Evolutionary conservation across 805 yeast species (phyloP), one percentile per base, ranked within the genome.

Genomic region (Ogataea wickerhamii): DNA sequence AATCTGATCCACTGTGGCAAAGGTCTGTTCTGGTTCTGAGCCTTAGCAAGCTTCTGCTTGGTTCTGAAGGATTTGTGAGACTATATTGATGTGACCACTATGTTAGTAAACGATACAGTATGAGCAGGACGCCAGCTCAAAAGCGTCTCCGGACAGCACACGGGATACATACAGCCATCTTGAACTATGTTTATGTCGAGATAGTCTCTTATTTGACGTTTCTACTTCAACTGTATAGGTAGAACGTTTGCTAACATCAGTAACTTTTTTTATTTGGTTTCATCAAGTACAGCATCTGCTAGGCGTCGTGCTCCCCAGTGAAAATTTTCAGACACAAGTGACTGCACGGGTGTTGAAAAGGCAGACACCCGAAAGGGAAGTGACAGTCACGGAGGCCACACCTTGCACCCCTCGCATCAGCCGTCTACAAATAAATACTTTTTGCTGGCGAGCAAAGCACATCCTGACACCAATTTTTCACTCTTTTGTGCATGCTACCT

Each of bases 1-100:
- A 89, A 80, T 79, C 98, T 87, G 85, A 91, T 77, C 96, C 97
- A 91, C 78, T 89, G 96, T 66, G 98, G 98, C 73, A 91, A 84
- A 70, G 96, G 96, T 82, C 98, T 87, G 91, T 88, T 91, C 78
- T 87, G 96, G 79, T 88, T 91, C 71, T 81, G 82, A 70, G 96
- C 97, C 83, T 93, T 91, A 71, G 96, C 97, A 73, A 91, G 83
- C 82, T 88, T 93, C 80, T 88, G 93, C 87, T 91, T 91, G 75
- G 84, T 86, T 74, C 76, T 87, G 82, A 93, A 87, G 64, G 95
- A 79, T 79, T 91, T 91, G 77, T 89, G 89, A 68, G 93, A 82
- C 91, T 83, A 12, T 22, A 12, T 22, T 26, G 17, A 14, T 26
- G n/a, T 10, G 17, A 14, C 16, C n/a, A 26, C 14, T 26, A 8